Conservation (phyloP, 2,329 filamentous ascomycete species). For the Venturia carpophila region DNA sequence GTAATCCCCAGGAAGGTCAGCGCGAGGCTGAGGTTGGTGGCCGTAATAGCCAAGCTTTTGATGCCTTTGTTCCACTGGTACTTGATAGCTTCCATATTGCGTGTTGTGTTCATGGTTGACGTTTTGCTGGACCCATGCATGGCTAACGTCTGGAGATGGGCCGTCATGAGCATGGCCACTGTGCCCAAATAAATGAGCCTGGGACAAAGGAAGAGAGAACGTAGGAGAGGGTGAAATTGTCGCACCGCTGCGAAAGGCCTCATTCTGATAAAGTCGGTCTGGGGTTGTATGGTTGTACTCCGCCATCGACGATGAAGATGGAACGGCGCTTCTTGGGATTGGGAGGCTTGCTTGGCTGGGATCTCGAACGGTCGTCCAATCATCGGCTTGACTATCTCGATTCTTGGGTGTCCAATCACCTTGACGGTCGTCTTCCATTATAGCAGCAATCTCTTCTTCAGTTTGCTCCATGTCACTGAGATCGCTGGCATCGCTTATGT, state of each 20-base stretch:
- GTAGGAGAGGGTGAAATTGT: neutral
- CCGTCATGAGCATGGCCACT: neutral
- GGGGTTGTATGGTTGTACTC: neutral
- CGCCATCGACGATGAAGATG: neutral
- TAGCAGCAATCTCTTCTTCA: constrained; percentile 3
- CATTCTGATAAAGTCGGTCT: neutral
- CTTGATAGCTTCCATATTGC: neutral
- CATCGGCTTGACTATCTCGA: neutral
- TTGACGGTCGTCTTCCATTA: neutral
- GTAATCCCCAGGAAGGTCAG: neutral
- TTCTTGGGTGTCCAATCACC: constrained; percentile 2
- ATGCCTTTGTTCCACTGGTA: neutral
- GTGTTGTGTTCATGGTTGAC: neutral
- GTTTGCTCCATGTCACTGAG: neutral
- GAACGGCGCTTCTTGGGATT: neutral
- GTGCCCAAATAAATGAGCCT: constrained; percentile 2
- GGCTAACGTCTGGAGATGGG: neutral
- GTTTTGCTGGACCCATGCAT: neutral
- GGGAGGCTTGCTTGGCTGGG: neutral
- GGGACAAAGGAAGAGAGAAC: neutral
- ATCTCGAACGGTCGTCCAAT: constrained; percentile 1
- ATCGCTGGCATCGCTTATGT: neutral
- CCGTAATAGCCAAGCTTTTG: neutral
- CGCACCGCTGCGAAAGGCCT: neutral
- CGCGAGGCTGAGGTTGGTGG: neutral